These are phyloP conservation scores for Kazachstania taianensis DNA, from an alignment of 805 yeast genomes.

Conservation along the genomic window DNA sequence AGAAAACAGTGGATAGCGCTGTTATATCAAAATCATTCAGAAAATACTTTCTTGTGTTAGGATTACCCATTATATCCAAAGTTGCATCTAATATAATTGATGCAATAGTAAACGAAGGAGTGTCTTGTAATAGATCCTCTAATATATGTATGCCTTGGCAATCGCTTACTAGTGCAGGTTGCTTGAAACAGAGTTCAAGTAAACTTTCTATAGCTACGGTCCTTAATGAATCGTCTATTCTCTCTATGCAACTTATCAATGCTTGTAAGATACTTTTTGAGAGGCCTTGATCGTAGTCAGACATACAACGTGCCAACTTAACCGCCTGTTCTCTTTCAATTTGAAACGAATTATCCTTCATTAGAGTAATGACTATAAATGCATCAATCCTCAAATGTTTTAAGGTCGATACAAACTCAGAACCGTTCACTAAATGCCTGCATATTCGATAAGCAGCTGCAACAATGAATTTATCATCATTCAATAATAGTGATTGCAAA, in stretches of 20 bases:
- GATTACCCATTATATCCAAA: slow-evolving; percentile 21
- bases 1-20: slow-evolving; percentile 56
- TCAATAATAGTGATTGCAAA: slow-evolving; percentile 51
- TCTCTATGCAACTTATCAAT: slow-evolving; percentile 54
- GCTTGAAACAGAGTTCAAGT: slow-evolving; percentile 41
- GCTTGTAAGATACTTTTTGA: slow-evolving; percentile 61
- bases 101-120: slow-evolving; percentile 19
- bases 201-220: slow-evolving; percentile 45
- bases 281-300: slow-evolving; percentile 48
- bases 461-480: slow-evolving; percentile 48
- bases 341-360: slow-evolving; percentile 43
- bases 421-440: slow-evolving; percentile 49
- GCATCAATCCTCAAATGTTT: slow-evolving; percentile 48
- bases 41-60: slow-evolving; percentile 23
- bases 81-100: slow-evolving; percentile 22
- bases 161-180: slow-evolving; percentile 35
- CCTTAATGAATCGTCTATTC: slow-evolving; percentile 40
- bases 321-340: slow-evolving; percentile 72
- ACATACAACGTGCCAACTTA: slow-evolving; percentile 52
- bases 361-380: slow-evolving; percentile 52
- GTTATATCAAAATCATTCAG: slow-evolving; percentile 55
- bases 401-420: slow-evolving; percentile 44
- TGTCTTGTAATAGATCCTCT: slow-evolving; percentile 20
- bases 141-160: slow-evolving; percentile 40
- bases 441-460: slow-evolving; percentile 71